Evolutionary conservation across 2,329 filamentous ascomycete genomes (phyloP), one percentile per base, ranked within the genome.

Genomic region (Penicillium digitatum): DNA sequence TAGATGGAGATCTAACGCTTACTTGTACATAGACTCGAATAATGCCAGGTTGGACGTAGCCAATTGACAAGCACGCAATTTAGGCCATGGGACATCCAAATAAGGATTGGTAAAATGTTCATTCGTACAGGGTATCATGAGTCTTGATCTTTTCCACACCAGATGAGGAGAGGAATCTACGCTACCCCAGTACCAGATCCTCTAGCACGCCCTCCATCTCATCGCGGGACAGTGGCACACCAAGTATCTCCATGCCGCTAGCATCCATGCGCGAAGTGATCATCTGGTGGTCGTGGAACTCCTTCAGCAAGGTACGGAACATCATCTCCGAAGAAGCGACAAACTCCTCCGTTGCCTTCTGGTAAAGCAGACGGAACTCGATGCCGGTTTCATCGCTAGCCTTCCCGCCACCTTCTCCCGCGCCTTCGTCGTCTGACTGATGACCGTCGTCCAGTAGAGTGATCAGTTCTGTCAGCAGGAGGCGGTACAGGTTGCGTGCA

Each of bases 251-350:
- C 2, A 88, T 92, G 3, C 94, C 94, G 54, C 92, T 78, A 0
- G 83, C 82, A 71, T 99, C 93, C 69, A 93, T 93, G 59, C 86
- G 84, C 58, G 89, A 95, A 52, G 90, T 90, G 60, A 99, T 88
- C 85, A 99, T 97, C 69, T 96, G 90, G 77, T 99, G 94, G 67
- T 99, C 94, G 70, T 96, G 90, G 72, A 99, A 94, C 82, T 99
- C 94, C 76, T 97, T 97, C 59, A 99, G 75, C 69, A 99, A 72
- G 26, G 92, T 96, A 57, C 94, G 82, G 76, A 97, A 97, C 59
- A 90, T 91, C 82, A 97, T 91, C 76, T 97, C 94, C 57, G 89
- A 96, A 64, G 89, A 94, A 72, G 93, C 96, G 47, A 99, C 94
- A 72, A 99, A 97, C 69, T 96, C 91, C 74, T 96, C 92, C 5